Conservation (phyloP, 805 yeast genomes). For the Gaillardinia entomophila region DNA sequence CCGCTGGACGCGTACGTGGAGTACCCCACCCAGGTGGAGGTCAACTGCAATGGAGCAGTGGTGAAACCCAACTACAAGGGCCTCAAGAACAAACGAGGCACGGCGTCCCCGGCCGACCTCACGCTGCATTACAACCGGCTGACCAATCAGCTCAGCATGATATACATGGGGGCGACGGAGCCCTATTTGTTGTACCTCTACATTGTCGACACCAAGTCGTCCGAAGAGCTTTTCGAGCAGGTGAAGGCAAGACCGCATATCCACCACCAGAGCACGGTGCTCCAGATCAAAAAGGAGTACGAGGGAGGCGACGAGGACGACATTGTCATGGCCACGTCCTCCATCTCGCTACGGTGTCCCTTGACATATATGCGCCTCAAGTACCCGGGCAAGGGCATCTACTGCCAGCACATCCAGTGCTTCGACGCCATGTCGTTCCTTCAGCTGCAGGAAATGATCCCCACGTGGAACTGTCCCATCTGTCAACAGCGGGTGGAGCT, state of each 20-base stretch:
- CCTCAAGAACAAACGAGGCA: constrained; percentile 67
- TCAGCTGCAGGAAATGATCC: constrained; percentile 69
- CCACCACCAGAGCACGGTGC: constrained; percentile 42
- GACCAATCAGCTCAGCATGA: constrained; percentile 42
- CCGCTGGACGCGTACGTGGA: constrained; percentile 37
- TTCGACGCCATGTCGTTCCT: constrained; percentile 77
- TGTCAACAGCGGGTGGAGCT: constrained; percentile 53
- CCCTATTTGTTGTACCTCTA: constrained; percentile 51
- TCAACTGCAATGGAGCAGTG: constrained; percentile 49
- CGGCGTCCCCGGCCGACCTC: constrained; percentile 77
- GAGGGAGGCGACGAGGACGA: constrained; percentile 58
- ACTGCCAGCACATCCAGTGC: constrained; percentile 80
- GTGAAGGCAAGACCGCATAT: constrained; percentile 44
- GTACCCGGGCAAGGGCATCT: constrained; percentile 63
- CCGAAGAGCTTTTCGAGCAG: constrained; percentile 14
- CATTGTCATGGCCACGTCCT: constrained; percentile 58
- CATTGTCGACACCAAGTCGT: constrained; percentile 41
- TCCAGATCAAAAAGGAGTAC: constrained; percentile 34
- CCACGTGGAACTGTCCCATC: constrained; percentile 86
- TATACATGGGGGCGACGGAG: constrained; percentile 52
- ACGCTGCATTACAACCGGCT: constrained; percentile 40
- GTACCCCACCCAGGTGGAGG: constrained; percentile 70
- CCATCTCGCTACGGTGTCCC: constrained; percentile 72
- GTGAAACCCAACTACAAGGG: constrained; percentile 59
- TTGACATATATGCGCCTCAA: constrained; percentile 65